phyloP scores from a whole-genome alignment of 2,329 filamentous ascomycete species.

The Venturia effusa region DNA sequence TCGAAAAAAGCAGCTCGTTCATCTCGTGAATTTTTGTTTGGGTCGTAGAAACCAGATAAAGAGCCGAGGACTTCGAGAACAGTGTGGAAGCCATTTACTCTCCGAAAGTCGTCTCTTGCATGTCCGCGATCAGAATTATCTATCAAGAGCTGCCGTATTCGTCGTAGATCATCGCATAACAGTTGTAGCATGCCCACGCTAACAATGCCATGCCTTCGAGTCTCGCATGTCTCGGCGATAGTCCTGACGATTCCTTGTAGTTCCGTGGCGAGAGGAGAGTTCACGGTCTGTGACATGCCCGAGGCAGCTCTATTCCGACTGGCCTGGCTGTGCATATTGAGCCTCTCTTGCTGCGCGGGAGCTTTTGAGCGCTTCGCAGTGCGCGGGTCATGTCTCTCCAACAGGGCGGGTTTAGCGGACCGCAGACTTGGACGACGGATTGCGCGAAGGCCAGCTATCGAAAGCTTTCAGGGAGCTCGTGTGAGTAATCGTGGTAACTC shows the following conservation, averaged over 20 bases:
- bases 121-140: constrained; percentile 32
- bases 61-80: constrained; percentile 59
- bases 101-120: constrained; percentile 71
- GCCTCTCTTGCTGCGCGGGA: neutral
- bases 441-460: neutral
- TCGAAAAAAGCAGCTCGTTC: constrained; percentile 57
- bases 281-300: neutral
- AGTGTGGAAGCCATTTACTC: constrained; percentile 66
- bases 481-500: neutral
- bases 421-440: neutral
- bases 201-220: neutral
- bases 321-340: constrained; percentile 1
- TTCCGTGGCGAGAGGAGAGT: neutral
- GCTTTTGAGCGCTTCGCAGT: neutral
- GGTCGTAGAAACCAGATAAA: constrained; percentile 67
- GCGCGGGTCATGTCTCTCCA: neutral
- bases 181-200: constrained; percentile 3
- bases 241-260: neutral
- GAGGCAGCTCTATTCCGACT: constrained; percentile 2
- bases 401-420: constrained; percentile 1
- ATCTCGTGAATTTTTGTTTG: constrained; percentile 46
- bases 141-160: constrained; percentile 55
- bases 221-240: constrained; percentile 1
- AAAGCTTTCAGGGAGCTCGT: neutral
- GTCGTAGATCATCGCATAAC: constrained; percentile 44